Evolutionary conservation across 1,139 yeast genomes (phyloP).

Genomic region (Tardiomyces digboiensis): DNA sequence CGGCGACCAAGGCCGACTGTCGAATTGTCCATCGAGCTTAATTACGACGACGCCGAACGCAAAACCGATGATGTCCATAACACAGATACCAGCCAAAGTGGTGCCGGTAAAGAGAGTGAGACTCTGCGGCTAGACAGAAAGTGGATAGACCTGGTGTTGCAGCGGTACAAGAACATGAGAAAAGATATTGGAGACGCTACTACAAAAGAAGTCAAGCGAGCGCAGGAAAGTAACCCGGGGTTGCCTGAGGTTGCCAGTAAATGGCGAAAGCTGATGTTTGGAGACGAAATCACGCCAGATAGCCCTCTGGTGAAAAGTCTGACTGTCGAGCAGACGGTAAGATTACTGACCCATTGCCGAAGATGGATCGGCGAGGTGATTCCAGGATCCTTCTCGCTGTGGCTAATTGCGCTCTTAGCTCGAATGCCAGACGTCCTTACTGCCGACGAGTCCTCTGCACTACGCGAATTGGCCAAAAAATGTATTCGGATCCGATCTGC

Average conservation of each 20-base stretch:
- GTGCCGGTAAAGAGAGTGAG: too few species aligned
- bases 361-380: slow-evolving; percentile 6
- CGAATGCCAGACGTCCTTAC: slow-evolving; percentile 29
- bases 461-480: slow-evolving; percentile 34
- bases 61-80: background rate
- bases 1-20: background rate
- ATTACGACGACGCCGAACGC: background rate
- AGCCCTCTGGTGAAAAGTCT: slow-evolving; percentile 11
- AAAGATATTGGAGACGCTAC: background rate
- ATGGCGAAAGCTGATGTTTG: background rate
- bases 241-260: background rate
- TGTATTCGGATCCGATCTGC: slow-evolving; percentile 5
- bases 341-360: slow-evolving; percentile 7
- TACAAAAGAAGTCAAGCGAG: background rate
- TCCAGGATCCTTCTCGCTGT: slow-evolving; percentile 14
- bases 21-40: background rate
- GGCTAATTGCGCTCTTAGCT: slow-evolving; percentile 33
- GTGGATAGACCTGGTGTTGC: background rate
- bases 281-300: slow-evolving; percentile 2
- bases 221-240: too few species aligned
- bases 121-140: background rate
- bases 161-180: background rate
- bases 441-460: slow-evolving; percentile 29
- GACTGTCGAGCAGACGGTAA: slow-evolving; percentile 2
- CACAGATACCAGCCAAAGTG: too few species aligned